Conservation (phyloP, 768 basidiomycete species). For the Kwoniella sp. region DNA sequence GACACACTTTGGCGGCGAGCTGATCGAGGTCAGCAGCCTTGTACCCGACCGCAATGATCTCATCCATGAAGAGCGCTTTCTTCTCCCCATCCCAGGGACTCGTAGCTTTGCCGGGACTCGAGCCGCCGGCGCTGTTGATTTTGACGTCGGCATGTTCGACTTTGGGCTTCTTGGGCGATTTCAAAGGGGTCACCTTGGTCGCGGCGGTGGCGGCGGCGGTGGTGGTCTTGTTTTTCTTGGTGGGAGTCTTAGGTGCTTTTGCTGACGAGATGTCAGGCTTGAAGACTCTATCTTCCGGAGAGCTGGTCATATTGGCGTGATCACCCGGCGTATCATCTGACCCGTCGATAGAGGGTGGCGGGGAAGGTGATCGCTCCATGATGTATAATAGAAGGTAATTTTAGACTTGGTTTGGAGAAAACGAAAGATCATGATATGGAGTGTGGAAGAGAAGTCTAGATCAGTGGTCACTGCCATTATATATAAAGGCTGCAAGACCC, state of each 20-base stretch:
- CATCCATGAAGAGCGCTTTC: constrained; percentile 27
- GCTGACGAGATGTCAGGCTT: not conserved
- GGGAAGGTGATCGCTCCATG: not conserved
- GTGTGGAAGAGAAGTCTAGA: too few relatives aligned
- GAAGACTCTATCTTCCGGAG: not conserved
- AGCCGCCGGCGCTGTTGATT: not conserved
- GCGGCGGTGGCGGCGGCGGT: not conserved
- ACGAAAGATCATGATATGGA: too few relatives aligned
- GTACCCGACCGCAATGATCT: constrained; percentile 34
- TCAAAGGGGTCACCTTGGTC: not conserved
- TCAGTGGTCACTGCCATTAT: too few relatives aligned
- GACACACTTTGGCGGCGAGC: constrained; percentile 26
- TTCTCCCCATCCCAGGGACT: constrained; percentile 33
- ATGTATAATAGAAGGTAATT: not conserved
- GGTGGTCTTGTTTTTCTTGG: not conserved
- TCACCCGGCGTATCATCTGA: not conserved
- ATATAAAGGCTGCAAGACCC: too few relatives aligned
- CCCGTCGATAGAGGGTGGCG: not conserved
- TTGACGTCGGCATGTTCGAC: not conserved
- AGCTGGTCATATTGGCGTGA: not conserved
- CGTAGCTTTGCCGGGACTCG: constrained; percentile 5
- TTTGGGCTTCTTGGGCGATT: constrained; percentile 12
- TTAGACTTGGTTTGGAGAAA: not conserved
- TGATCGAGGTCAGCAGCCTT: constrained; percentile 31
- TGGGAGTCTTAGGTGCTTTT: not conserved